A percentile compares a stretch with the other conserved stretches of the same genome.
Conservation (phyloP, 805 yeast species). For the Ogataea nakhonphanomensis region DNA sequence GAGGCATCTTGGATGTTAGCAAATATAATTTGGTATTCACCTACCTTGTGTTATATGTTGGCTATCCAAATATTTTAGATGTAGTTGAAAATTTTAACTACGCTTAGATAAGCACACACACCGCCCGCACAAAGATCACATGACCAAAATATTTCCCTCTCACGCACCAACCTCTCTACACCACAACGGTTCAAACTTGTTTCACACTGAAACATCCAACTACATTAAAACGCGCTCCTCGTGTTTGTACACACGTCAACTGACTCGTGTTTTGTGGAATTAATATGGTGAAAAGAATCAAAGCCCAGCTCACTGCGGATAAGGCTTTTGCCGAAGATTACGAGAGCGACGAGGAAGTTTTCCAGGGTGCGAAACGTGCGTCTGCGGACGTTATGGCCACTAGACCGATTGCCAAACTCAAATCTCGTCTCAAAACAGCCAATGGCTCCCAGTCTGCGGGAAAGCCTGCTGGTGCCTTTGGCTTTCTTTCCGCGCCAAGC, state of each 20-base stretch:
- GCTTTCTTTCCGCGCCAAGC: slow-evolving; percentile 7
- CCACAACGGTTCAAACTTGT: slow-evolving; percentile 1
- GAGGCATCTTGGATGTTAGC: slow-evolving; percentile 71
- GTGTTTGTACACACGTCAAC: slow-evolving; percentile 9
- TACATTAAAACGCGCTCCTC: slow-evolving; percentile 10
- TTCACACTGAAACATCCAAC: slow-evolving; percentile 7
- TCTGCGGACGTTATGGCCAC: slow-evolving; percentile 59
- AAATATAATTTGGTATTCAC: slow-evolving; percentile 19
- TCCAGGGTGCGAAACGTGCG: slow-evolving; percentile 42
- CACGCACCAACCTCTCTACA: slow-evolving; percentile 1
- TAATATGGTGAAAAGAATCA: slow-evolving; percentile 52
- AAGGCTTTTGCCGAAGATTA: slow-evolving; percentile 26
- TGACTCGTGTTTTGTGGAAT: slow-evolving; percentile 7
- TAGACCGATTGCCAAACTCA: slow-evolving; percentile 66
- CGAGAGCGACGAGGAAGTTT: slow-evolving; percentile 37
- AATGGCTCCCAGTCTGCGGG: slow-evolving; percentile 10
- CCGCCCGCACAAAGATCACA: slow-evolving; percentile 5
- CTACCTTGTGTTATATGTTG: slow-evolving; percentile 9
- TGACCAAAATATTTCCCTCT: neutral
- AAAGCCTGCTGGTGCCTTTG: slow-evolving; percentile 14
- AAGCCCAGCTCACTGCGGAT: slow-evolving; percentile 57
- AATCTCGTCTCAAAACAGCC: slow-evolving; percentile 31
- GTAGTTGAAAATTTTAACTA: slow-evolving; percentile 8
- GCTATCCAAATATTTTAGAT: slow-evolving; percentile 8
- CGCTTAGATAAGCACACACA: slow-evolving; percentile 3